Conservation (phyloP, 805 yeast species). For the Danielozyma ontarioensis region DNA sequence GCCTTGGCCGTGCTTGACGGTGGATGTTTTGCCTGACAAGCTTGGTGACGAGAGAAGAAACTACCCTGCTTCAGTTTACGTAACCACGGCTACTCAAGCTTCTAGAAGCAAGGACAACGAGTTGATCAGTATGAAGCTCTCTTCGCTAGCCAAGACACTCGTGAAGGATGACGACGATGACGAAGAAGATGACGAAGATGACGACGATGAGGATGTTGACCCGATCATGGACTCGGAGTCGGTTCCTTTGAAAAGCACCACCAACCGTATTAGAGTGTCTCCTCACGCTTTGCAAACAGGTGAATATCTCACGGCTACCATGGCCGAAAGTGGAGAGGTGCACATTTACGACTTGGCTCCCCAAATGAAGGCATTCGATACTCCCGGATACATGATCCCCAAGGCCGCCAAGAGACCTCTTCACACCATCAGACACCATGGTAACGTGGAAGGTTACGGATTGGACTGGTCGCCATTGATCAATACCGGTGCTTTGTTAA, state of each 20-base stretch:
- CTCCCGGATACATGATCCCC: conserved; percentile 80
- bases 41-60: conserved; percentile 84
- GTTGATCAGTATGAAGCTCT: conserved; percentile 74
- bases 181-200: conserved; percentile 69
- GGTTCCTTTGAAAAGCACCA: conserved; percentile 73
- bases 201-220: conserved; percentile 61
- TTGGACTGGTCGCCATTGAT: conserved; percentile 92
- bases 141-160: conserved; percentile 78
- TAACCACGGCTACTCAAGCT: conserved; percentile 94
- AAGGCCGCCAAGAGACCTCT: conserved; percentile 73
- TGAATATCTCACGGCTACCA: conserved; percentile 81
- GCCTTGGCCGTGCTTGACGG: conserved; percentile 96
- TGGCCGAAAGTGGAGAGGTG: conserved; percentile 89
- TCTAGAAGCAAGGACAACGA: conserved; percentile 83
- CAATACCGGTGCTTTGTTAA: conserved; percentile 71
- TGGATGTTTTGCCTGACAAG: conserved; percentile 82
- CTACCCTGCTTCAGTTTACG: conserved; percentile 81
- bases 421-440: conserved; percentile 80
- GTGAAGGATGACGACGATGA: conserved; percentile 79
- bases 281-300: conserved; percentile 72
- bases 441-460: conserved; percentile 96
- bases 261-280: conserved; percentile 81
- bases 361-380: conserved; percentile 77
- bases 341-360: conserved; percentile 75
- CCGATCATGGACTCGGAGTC: conserved; percentile 85